A percentile compares a stretch with the other conserved stretches of the same genome.
phyloP scores from a whole-genome alignment of 495 filamentous ascomycete genomes.

The Neurospora sp. region DNA sequence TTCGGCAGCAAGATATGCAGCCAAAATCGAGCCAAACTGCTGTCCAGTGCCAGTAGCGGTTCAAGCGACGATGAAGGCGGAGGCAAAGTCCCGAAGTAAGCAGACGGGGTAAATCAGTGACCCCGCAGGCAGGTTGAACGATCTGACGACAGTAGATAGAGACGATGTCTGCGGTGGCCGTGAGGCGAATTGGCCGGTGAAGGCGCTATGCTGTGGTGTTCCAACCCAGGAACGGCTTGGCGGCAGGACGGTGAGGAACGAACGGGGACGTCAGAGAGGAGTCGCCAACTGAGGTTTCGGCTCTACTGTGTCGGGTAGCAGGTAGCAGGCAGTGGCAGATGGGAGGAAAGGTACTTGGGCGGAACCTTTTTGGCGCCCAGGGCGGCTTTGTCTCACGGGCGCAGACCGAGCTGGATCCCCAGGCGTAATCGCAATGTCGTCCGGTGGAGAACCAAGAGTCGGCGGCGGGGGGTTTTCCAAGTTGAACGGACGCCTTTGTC shows the following conservation, averaged over 20 bases:
- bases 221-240: neutral
- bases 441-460: conserved; percentile 16
- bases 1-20: neutral
- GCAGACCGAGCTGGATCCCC: conserved; percentile 7
- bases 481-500: conserved; percentile 16
- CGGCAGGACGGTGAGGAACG: neutral
- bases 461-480: neutral
- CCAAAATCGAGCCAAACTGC: neutral
- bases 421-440: conserved; percentile 1
- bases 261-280: neutral
- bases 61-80: neutral
- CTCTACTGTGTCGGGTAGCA: neutral
- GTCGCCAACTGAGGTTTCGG: neutral
- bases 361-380: neutral
- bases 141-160: neutral
- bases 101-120: neutral
- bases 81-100: neutral
- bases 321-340: neutral
- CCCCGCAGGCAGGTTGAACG: neutral
- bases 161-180: neutral
- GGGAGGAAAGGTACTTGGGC: neutral
- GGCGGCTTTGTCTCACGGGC: conserved; percentile 16
- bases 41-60: neutral
- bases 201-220: neutral
- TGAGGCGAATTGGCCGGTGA: neutral